phyloP scores from a whole-genome alignment of 768 basidiomycete genomes.

The Macrolepiota dolichaula region DNA sequence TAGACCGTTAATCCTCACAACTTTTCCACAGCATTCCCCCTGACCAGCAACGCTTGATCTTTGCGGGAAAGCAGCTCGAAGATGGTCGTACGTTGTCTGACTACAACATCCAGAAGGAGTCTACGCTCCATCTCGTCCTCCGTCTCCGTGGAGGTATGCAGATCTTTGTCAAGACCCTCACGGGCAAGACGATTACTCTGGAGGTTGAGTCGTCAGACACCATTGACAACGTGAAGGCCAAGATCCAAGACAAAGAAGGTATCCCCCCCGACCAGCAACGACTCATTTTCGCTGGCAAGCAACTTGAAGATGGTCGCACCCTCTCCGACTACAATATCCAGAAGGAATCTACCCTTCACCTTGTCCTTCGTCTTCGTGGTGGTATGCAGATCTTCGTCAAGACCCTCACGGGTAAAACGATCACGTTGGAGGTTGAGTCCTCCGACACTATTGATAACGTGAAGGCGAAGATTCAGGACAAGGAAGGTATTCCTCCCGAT shows the following conservation, averaged over 20 bases:
- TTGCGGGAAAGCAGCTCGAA: conserved; percentile 90
- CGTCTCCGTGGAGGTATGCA: conserved; percentile 91
- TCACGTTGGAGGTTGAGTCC: conserved; percentile 73
- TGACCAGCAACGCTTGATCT: conserved; percentile 88
- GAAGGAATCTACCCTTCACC: conserved; percentile 74
- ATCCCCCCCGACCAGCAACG: conserved; percentile 88
- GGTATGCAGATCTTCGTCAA: conserved; percentile 75
- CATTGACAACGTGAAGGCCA: conserved; percentile 86
- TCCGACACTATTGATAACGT: conserved; percentile 77
- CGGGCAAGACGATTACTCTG: conserved; percentile 89
- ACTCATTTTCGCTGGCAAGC: conserved; percentile 91
- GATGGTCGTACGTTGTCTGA: conserved; percentile 89
- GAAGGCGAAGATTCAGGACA: conserved; percentile 77
- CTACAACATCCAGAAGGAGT: conserved; percentile 91
- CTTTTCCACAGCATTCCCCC: conserved; percentile 60
- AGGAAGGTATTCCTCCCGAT: conserved; percentile 78
- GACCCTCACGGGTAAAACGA: conserved; percentile 73
- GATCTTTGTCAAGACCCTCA: conserved; percentile 85
- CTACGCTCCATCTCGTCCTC: conserved; percentile 77
- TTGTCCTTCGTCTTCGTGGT: conserved; percentile 72
- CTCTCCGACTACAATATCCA: conserved; percentile 82
- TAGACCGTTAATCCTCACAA: conserved; percentile 6
- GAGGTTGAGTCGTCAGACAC: conserved; percentile 94
- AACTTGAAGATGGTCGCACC: conserved; percentile 91
- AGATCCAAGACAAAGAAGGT: conserved; percentile 82